phyloP scores from a whole-genome alignment of 1,284 basidiomycete species.

The Austroboletus niveus region DNA sequence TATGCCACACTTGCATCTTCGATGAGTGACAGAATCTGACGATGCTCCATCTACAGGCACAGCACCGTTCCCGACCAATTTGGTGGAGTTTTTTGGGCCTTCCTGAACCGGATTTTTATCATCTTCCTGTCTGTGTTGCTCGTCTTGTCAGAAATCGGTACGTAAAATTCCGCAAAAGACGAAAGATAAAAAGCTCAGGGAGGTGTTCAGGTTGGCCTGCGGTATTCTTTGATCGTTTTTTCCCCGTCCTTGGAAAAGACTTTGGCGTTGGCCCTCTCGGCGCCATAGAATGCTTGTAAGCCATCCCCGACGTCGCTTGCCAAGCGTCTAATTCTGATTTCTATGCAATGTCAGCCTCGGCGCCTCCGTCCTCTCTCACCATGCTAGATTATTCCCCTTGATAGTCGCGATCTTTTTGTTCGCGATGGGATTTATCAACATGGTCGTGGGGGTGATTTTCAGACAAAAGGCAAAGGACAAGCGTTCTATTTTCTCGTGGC shows the following conservation, averaged over 20 bases:
- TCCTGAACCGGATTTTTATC: constrained; percentile 80
- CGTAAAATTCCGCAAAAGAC: neutral
- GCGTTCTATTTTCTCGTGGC: constrained; percentile 66
- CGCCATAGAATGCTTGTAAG: constrained; percentile 77
- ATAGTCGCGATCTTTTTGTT: constrained; percentile 87
- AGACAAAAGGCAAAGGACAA: constrained; percentile 59
- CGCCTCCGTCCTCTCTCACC: constrained; percentile 79
- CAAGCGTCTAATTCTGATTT: neutral
- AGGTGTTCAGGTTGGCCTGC: constrained; percentile 64
- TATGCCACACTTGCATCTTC: constrained; percentile 36
- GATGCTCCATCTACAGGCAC: constrained; percentile 38
- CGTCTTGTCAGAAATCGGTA: constrained; percentile 54
- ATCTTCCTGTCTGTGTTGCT: constrained; percentile 75
- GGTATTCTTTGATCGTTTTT: constrained; percentile 71
- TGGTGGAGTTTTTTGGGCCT: constrained; percentile 84
- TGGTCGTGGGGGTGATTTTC: constrained; percentile 75
- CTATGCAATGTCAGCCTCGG: constrained; percentile 50
- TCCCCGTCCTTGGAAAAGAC: constrained; percentile 82
- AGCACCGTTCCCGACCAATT: constrained; percentile 85
- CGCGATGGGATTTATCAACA: constrained; percentile 80
- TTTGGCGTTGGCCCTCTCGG: constrained; percentile 84
- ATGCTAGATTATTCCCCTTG: constrained; percentile 75
- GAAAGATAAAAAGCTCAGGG: neutral
- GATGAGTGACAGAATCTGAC: neutral
- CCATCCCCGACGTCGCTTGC: neutral